Conservation (phyloP, 2,329 filamentous ascomycete genomes). For the Parasarocladium wereldwijsianum region DNA sequence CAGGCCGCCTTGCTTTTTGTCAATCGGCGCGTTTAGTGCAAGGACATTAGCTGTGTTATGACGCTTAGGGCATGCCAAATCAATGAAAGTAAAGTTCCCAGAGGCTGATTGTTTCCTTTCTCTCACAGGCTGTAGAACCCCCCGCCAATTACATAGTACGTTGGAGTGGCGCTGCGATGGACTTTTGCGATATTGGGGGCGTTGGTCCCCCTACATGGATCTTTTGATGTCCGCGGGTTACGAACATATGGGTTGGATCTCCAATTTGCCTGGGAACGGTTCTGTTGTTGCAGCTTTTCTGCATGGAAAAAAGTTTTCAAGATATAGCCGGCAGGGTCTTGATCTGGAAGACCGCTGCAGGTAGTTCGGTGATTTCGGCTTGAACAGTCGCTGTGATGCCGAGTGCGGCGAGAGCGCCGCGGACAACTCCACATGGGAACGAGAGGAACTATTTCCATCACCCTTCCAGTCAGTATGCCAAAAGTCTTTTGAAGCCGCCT, state of each 20-base stretch:
- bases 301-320: no score
- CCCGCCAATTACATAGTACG: no score
- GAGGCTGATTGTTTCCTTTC: conserved; percentile 21
- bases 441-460: conserved; percentile 57
- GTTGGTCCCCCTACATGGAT: no score
- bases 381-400: conserved; percentile 86
- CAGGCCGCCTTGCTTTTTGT: background rate
- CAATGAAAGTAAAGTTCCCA: conserved; percentile 15
- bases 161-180: no score
- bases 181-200: no score
- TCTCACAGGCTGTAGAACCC: conserved; percentile 23
- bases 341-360: conserved; percentile 87
- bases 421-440: conserved; percentile 87
- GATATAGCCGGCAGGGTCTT: conserved; percentile 61
- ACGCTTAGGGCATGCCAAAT: conserved; percentile 16
- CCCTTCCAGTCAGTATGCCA: conserved; percentile 6
- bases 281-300: no score
- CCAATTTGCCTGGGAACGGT: no score
- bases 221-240: no score
- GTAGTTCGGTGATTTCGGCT: conserved; percentile 76
- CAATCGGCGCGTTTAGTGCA: background rate
- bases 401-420: conserved; percentile 82
- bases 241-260: no score
- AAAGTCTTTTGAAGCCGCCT: background rate
- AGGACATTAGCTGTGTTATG: background rate